Conservation (phyloP, 345 rosid genomes). For the Lagerstroemia speciosa region DNA sequence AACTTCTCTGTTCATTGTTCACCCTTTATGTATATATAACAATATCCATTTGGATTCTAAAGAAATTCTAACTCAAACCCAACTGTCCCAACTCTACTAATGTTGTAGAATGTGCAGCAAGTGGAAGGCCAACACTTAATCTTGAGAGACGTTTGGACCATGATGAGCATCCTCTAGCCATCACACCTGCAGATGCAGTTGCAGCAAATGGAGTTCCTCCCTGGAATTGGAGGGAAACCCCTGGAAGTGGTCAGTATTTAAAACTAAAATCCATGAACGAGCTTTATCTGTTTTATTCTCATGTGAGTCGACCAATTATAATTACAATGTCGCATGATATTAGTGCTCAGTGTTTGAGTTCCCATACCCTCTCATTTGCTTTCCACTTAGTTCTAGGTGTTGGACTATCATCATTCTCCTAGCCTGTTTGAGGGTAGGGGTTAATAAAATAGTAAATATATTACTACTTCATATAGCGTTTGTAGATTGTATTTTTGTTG, state of each 20-base stretch:
- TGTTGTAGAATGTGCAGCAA: slow-evolving; percentile 41
- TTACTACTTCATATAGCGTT: not conserved
- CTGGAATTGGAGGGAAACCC: slow-evolving; percentile 96
- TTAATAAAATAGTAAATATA: not conserved
- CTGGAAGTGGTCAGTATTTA: slow-evolving; percentile 62
- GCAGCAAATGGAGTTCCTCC: slow-evolving; percentile 87
- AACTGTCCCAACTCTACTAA: not conserved
- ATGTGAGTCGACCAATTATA: not conserved
- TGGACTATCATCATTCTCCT: not conserved
- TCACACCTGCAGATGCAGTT: slow-evolving; percentile 76
- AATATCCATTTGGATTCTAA: not conserved
- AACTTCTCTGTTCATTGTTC: not conserved
- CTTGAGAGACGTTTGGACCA: slow-evolving; percentile 95
- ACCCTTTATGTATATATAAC: not conserved
- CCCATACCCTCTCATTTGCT: not conserved
- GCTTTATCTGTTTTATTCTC: not conserved
- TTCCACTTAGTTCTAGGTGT: not conserved
- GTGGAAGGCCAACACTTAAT: slow-evolving; percentile 73
- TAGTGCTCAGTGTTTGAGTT: not conserved
- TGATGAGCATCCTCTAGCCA: slow-evolving; percentile 93
- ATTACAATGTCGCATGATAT: not conserved
- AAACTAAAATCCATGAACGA: not conserved
- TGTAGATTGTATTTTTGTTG: not conserved
- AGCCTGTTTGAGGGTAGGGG: not conserved
- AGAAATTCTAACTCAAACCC: not conserved